Conservation (phyloP, 805 yeast species). For the Candida peoriensis region DNA sequence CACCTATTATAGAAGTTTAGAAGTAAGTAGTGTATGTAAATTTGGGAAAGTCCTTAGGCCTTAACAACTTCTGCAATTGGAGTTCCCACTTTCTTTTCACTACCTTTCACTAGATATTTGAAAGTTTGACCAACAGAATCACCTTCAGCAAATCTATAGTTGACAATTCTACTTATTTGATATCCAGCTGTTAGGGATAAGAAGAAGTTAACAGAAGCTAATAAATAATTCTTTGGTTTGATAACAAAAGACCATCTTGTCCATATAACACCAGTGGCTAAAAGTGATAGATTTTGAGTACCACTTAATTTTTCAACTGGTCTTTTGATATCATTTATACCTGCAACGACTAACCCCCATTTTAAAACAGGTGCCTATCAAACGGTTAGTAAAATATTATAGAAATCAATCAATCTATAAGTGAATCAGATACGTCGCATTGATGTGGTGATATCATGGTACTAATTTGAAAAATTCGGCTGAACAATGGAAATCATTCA, state of each 20-base stretch:
- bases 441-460: too few relatives aligned
- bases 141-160: conserved; percentile 61
- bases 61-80: background rate
- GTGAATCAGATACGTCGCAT: too few relatives aligned
- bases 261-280: conserved; percentile 94
- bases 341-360: conserved; percentile 92
- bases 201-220: conserved; percentile 94
- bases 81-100: background rate
- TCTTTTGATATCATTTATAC: conserved; percentile 77
- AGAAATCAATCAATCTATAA: conserved; percentile 11
- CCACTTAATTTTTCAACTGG: conserved; percentile 92
- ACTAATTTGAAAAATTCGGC: too few relatives aligned
- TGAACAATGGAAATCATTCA: too few relatives aligned
- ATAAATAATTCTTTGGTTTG: conserved; percentile 75
- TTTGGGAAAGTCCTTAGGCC: background rate
- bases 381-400: conserved; percentile 1
- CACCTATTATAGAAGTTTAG: background rate
- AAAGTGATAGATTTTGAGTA: conserved; percentile 65
- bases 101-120: conserved; percentile 32
- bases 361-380: conserved; percentile 21
- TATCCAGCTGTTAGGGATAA: conserved; percentile 84
- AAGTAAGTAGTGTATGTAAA: background rate
- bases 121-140: conserved; percentile 54
- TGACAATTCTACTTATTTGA: conserved; percentile 69
- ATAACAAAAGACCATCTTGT: conserved; percentile 97